phyloP scores from a whole-genome alignment of 2,329 filamentous ascomycete species.

The Aureobasidium musti region DNA sequence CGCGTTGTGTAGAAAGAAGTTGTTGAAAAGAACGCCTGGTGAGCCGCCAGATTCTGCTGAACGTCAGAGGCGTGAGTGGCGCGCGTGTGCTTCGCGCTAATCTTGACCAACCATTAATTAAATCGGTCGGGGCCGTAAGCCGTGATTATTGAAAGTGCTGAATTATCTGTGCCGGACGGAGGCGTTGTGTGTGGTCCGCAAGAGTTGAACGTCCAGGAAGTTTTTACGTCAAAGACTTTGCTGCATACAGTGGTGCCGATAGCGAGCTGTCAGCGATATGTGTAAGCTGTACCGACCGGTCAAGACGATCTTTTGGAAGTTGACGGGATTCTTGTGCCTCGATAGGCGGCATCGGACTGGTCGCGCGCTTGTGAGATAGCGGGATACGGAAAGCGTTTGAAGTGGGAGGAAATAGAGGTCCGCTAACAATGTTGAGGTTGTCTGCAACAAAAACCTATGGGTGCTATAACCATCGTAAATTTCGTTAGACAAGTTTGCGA shows the following conservation, averaged over 20 bases:
- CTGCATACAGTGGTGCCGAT: conserved; percentile 2
- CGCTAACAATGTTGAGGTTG: conserved; percentile 2
- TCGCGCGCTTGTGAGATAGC: conserved; percentile 8
- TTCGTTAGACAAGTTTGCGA: not conserved
- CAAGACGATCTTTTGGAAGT: not conserved
- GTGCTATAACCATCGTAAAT: conserved; percentile 12
- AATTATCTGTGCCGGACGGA: conserved; percentile 4
- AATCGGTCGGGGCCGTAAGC: conserved; percentile 15
- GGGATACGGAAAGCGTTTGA: conserved; percentile 8
- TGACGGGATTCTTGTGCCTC: conserved; percentile 8
- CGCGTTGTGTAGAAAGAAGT: conserved; percentile 7
- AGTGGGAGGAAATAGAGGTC: not conserved
- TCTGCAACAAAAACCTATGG: not conserved
- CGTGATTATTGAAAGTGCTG: not conserved
- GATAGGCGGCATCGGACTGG: conserved; percentile 8
- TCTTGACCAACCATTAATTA: conserved; percentile 2
- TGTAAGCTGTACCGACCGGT: conserved; percentile 20
- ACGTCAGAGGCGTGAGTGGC: conserved; percentile 25
- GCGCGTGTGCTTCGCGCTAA: conserved; percentile 17
- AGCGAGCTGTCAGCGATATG: conserved; percentile 7
- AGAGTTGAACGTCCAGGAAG: not conserved
- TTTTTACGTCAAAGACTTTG: conserved; percentile 12
- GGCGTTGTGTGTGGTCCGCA: not conserved
- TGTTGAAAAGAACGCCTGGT: conserved; percentile 24
- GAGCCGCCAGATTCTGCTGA: conserved; percentile 21